Evolutionary conservation across 441 rosid genomes (phyloP).

Genomic region (Eutrema salsugineum): DNA sequence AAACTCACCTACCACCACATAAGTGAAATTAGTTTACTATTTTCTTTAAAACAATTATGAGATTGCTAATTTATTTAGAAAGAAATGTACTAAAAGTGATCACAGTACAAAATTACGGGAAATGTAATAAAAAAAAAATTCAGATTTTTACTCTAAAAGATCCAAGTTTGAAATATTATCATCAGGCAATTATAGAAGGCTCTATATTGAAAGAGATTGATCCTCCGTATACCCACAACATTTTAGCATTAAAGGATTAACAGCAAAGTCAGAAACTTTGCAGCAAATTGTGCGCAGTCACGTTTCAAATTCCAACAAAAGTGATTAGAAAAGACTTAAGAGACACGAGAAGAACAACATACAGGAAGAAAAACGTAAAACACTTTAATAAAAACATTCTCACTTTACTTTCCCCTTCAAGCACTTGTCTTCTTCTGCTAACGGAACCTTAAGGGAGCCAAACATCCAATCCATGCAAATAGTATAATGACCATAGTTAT

Average conservation of each 20-base stretch:
- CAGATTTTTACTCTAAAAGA: not conserved
- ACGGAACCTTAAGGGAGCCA: constrained; percentile 69
- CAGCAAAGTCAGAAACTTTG: not conserved
- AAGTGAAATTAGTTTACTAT: not conserved
- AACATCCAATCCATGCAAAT: constrained; percentile 90
- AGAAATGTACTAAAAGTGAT: not conserved
- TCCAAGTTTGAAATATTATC: not conserved
- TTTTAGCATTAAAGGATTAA: not conserved
- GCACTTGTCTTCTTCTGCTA: constrained; percentile 14
- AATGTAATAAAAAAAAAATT: not conserved
- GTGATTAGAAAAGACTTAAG: not conserved
- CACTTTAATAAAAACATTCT: not conserved
- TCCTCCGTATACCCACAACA: not conserved
- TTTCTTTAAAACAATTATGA: not conserved
- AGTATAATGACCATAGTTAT: constrained; percentile 83
- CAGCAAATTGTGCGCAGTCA: not conserved
- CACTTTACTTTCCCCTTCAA: constrained; percentile 40
- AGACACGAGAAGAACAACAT: constrained; percentile 4
- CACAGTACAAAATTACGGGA: not conserved
- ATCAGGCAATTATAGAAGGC: not conserved
- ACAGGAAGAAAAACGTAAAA: not conserved
- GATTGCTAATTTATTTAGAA: not conserved
- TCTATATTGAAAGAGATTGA: not conserved
- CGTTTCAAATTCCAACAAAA: not conserved
- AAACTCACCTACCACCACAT: not conserved